Base-by-base conservation (phyloP, 345 rosid species). In the Syzygium oleosum region DNA sequence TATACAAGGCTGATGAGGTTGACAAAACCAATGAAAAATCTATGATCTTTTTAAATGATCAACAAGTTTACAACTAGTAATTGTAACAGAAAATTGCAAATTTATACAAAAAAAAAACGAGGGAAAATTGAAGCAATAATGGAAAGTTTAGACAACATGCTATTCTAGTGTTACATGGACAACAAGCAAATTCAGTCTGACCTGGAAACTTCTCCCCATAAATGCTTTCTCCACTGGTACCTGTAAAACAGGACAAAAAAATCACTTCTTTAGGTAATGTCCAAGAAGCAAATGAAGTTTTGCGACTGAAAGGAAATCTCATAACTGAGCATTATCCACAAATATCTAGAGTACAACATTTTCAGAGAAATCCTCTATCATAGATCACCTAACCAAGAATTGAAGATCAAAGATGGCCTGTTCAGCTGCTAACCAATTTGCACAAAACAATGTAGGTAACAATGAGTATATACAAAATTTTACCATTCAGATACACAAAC, bases 211-310 rank as follows among this genome's bases (percentile, higher is more conserved):
- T 94, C 38, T 92, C 95, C 59, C 90, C 97, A 88, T 94, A 98
- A 85, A 98, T 96, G 93, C 98, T 96, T 91, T 98, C 99, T 88
- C 99, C 99, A 89, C 93, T 91, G 89, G 96, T 92, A 59, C 99
- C 99, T 98, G 92, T 86, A 91, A 87, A 84, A 85, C 12, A 56
- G 31, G 63, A 87, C 53, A 61, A 88, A 86, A 38, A 34, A 73
- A 55, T 55, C 52, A 83, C 14, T 21, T 59, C 22, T 29, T 61
- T 31, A 52, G 51, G 80, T 11, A 29, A 78, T 31, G 25, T 73
- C 80, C 5, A 34, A 73, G 25, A 54, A 79, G 25, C 19, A 23
- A 13, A 15, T 78, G 52, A 52, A 17, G 38, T 54, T 52, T 21
- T 46, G 54, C 27, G 5, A 5, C 86, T 61, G 29, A 16, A 84